phyloP scores from a whole-genome alignment of 257 asterid genomes.

The Coffea eugenioides region DNA sequence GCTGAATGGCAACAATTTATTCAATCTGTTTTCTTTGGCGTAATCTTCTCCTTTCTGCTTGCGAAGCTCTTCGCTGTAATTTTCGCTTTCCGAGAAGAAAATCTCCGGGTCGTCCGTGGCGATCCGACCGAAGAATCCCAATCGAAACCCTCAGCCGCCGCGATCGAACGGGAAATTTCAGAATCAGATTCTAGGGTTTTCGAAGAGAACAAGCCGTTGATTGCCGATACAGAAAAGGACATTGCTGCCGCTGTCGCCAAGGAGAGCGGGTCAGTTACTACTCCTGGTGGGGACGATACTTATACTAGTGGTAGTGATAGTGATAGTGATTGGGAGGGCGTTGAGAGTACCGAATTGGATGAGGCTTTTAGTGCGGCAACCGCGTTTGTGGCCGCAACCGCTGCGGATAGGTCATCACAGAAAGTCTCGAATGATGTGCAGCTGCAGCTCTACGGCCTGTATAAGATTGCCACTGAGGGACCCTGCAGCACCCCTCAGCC shows the following conservation, averaged over 20 bases:
- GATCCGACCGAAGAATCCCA: constrained; percentile 39
- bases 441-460: constrained; percentile 83
- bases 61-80: constrained; percentile 86
- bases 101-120: constrained; percentile 75
- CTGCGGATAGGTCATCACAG: constrained; percentile 59
- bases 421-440: constrained; percentile 86
- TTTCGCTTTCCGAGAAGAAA: constrained; percentile 86
- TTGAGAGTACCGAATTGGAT: constrained; percentile 95
- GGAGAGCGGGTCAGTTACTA: constrained; percentile 4
- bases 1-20: constrained; percentile 65
- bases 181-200: constrained; percentile 25
- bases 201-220: constrained; percentile 54
- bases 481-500: constrained; percentile 87
- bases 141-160: constrained; percentile 2
- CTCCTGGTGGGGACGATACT: constrained; percentile 17
- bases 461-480: constrained; percentile 97
- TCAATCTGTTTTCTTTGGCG: constrained; percentile 70
- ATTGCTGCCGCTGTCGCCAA: neutral
- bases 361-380: constrained; percentile 96
- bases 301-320: constrained; percentile 29
- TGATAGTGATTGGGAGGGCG: constrained; percentile 99
- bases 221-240: constrained; percentile 23
- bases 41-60: constrained; percentile 78
- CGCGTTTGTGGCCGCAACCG: constrained; percentile 90
- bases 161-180: constrained; percentile 17